phyloP scores from a whole-genome alignment of 306 rosid species.

The Castanea sativa region DNA sequence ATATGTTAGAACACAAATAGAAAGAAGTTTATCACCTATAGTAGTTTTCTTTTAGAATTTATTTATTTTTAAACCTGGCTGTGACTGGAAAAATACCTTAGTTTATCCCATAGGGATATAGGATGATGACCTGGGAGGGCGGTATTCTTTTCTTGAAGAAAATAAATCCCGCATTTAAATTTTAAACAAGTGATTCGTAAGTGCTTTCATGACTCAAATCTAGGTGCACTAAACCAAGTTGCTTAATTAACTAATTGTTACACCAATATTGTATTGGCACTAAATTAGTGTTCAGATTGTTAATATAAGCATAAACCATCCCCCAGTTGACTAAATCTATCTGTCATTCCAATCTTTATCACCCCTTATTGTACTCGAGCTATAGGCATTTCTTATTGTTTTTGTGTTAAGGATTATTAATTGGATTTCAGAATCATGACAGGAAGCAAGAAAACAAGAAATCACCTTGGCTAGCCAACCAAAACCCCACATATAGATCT shows the following conservation, averaged over 20 bases:
- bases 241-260: neutral
- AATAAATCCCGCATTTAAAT: neutral
- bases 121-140: neutral
- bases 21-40: no score
- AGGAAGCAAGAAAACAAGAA: constrained; percentile 11
- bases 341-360: neutral
- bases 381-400: neutral
- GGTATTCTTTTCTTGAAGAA: neutral
- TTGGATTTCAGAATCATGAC: constrained; percentile 9
- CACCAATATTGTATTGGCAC: neutral
- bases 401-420: neutral
- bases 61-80: no score
- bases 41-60: neutral
- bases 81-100: neutral
- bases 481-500: neutral
- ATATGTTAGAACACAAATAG: no score
- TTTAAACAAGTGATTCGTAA: neutral
- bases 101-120: neutral
- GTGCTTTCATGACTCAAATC: neutral
- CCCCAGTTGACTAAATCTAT: neutral
- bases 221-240: constrained; percentile 2
- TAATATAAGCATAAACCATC: neutral
- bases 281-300: neutral
- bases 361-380: neutral
- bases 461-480: neutral